Evolutionary conservation across 2,329 filamentous ascomycete species (phyloP).

Genomic region (Fusarium torulosum): DNA sequence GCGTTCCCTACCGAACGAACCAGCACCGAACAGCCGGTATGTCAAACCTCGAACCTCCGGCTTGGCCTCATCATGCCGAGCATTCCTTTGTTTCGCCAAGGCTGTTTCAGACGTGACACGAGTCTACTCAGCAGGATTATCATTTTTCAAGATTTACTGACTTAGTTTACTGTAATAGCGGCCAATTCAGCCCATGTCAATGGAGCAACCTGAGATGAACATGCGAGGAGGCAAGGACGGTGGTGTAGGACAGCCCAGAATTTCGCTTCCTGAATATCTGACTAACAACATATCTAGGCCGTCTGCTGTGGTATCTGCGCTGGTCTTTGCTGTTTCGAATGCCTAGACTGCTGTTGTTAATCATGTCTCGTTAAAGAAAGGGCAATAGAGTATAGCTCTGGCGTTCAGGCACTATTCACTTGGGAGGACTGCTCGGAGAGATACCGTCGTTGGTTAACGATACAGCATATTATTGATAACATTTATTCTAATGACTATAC

Average conservation of each 20-base stretch:
- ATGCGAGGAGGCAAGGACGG: constrained; percentile 55
- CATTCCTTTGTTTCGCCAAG: constrained; percentile 1
- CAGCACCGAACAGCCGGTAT: constrained; percentile 54
- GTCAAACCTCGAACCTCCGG: constrained; percentile 31
- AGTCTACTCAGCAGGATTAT: background rate
- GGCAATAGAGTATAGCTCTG: constrained; percentile 13
- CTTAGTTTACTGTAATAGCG: constrained; percentile 40
- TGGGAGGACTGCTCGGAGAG: constrained; percentile 2
- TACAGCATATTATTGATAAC: constrained; percentile 13
- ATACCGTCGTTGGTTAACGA: constrained; percentile 7
- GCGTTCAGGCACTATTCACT: constrained; percentile 43
- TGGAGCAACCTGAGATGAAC: constrained; percentile 44
- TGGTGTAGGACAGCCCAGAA: constrained; percentile 49
- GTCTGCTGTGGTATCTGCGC: constrained; percentile 58
- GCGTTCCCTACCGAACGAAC: constrained; percentile 45
- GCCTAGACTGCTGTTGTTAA: constrained; percentile 51
- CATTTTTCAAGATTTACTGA: constrained; percentile 9
- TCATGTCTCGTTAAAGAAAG: constrained; percentile 14
- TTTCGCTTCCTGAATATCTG: background rate
- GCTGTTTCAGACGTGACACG: background rate
- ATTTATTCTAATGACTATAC: background rate
- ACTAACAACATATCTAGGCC: constrained; percentile 47
- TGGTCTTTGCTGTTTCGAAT: constrained; percentile 57
- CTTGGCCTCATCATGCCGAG: constrained; percentile 11
- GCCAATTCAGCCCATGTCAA: constrained; percentile 53